A percentile compares a stretch with the other conserved stretches of the same genome.
phyloP scores from a whole-genome alignment of 768 basidiomycete genomes.

The Phlebiopsis flavidoalba region DNA sequence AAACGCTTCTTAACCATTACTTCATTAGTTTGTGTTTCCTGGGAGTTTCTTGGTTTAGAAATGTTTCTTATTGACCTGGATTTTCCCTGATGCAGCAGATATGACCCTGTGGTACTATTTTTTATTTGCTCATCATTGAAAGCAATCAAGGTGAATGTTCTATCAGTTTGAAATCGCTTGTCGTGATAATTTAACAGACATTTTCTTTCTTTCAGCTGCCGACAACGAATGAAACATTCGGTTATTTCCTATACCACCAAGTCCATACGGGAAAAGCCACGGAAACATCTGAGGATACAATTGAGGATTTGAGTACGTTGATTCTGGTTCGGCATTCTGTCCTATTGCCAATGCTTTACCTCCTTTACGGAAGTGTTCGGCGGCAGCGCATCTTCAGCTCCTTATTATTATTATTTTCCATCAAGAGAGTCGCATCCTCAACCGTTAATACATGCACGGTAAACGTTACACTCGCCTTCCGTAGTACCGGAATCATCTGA shows the following conservation, averaged over 20 bases:
- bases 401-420: slow-evolving; percentile 9
- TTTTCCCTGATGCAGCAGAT: too few species aligned
- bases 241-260: slow-evolving; percentile 27
- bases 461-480: slow-evolving; percentile 31
- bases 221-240: not conserved
- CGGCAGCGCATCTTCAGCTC: slow-evolving; percentile 20
- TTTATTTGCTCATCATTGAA: slow-evolving; percentile 21
- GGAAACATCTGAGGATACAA: slow-evolving; percentile 35
- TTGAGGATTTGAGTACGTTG: slow-evolving; percentile 28
- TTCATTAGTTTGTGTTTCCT: too few species aligned
- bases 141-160: slow-evolving; percentile 12
- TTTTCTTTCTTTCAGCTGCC: not conserved
- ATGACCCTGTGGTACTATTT: slow-evolving; percentile 8
- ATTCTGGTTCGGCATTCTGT: slow-evolving; percentile 20
- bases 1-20: too few species aligned
- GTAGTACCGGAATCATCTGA: slow-evolving; percentile 25
- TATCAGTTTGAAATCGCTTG: slow-evolving; percentile 16
- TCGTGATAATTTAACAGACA: slow-evolving; percentile 16
- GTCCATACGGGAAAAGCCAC: slow-evolving; percentile 36
- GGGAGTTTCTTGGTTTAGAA: too few species aligned
- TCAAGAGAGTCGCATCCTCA: slow-evolving; percentile 14
- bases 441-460: slow-evolving; percentile 16
- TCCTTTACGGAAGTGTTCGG: slow-evolving; percentile 22
- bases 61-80: too few species aligned
- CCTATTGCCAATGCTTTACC: slow-evolving; percentile 26